Percentiles rank a stretch among this genome's conserved stretches.
Evolutionary conservation across 495 filamentous ascomycete species (phyloP).

Genomic region (Aspergillus cristatus): DNA sequence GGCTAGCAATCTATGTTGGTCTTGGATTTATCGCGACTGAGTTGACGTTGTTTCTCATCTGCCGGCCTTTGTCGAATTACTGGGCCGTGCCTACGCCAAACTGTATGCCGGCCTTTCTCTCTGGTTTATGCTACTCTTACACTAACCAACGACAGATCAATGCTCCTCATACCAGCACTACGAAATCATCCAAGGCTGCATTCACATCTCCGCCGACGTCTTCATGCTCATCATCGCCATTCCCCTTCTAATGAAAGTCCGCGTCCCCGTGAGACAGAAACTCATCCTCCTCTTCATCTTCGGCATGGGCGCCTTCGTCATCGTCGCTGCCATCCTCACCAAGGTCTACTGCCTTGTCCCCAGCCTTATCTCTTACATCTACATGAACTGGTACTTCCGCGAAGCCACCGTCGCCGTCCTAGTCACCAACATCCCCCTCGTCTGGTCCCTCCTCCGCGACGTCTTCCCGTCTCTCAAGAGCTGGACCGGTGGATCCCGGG

Average conservation of each 20-base stretch:
- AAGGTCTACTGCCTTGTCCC: slow-evolving; percentile 59
- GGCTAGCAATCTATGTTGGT: slow-evolving; percentile 44
- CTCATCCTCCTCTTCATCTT: slow-evolving; percentile 43
- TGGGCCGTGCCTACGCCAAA: slow-evolving; percentile 45
- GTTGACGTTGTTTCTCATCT: slow-evolving; percentile 55
- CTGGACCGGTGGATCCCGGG: slow-evolving; percentile 37
- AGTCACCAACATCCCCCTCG: slow-evolving; percentile 56
- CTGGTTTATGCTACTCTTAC: neutral
- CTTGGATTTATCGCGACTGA: slow-evolving; percentile 51
- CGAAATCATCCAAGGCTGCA: slow-evolving; percentile 40
- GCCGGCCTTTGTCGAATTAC: slow-evolving; percentile 51
- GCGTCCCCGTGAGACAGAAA: slow-evolving; percentile 48
- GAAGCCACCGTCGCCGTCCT: slow-evolving; percentile 57
- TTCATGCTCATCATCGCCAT: slow-evolving; percentile 57
- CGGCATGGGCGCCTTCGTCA: slow-evolving; percentile 57
- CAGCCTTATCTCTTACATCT: slow-evolving; percentile 38
- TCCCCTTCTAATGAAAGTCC: slow-evolving; percentile 49
- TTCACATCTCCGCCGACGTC: slow-evolving; percentile 59
- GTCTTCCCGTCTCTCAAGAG: slow-evolving; percentile 45
- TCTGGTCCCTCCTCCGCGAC: slow-evolving; percentile 53
- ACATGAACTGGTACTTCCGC: slow-evolving; percentile 66
- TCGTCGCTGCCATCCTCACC: slow-evolving; percentile 53
- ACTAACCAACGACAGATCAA: slow-evolving; percentile 24
- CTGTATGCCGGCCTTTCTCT: slow-evolving; percentile 7
- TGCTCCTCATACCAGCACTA: slow-evolving; percentile 44